Base-by-base conservation (phyloP, 352 stramenopile species). In the Phytopythium oedochilum region DNA sequence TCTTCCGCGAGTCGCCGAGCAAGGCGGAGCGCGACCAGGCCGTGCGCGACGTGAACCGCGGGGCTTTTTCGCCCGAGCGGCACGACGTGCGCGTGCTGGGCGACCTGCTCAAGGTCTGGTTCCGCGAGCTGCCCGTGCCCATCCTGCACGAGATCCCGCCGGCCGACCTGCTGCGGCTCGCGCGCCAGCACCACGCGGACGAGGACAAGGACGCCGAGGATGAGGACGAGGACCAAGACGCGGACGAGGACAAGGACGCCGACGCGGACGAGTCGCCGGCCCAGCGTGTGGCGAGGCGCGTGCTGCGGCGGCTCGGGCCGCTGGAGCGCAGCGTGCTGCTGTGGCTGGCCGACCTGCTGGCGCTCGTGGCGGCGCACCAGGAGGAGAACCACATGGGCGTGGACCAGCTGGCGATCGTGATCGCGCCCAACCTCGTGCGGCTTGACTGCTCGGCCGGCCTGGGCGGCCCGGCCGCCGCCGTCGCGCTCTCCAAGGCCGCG, bases 81-180 rank as follows among this genome's bases (percentile, higher is more conserved):
- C 68, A 83, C 29, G 86, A 97, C 44, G 78, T 94, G 43, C 82
- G 89, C 26, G 83, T 97, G 43, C 61, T 95, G 10, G 88, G 83
- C 0, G 89, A 96, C 59, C 67, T 97, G 3, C 87, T 97, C 66
- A 97, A 97, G 59, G 59, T 96, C 39, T 97, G 82, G 79, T 97
- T 97, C 61, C 78, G 88, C 1, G 83, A 96, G 39, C 71, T 97
- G 0, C 80, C 86, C 0, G 58, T 83, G n/a, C 83, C 82, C 23
- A 80, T 97, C 40, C 66, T 97, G 46, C 85, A 95, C 60, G 66
- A 86, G 50, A 78, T 96, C 29, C 77, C 79, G 14, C 57, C 71
- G 44, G 68, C 78, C n/a, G 71, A 86, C 51, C 80, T 96, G 67
- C 75, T 86, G 50, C 58, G 46, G 7, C 62, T 84, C 44, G 68